Base-by-base conservation (phyloP, 1,284 basidiomycete genomes). In the Ustilago xerochloae region DNA sequence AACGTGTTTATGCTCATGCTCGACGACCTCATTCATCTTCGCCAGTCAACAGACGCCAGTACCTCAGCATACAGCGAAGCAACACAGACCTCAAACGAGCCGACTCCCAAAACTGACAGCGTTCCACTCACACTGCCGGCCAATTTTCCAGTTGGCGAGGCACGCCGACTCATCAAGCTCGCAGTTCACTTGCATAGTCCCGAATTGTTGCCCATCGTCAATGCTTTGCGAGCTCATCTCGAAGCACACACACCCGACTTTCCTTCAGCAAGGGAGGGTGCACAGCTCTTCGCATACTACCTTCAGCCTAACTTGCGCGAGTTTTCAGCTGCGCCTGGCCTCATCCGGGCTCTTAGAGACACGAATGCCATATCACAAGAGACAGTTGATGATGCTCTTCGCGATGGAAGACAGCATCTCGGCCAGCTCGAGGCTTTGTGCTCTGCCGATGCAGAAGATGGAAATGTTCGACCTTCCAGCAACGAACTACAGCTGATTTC, bases 1-100 rank as follows among this genome's bases (percentile, higher is more conserved):
- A 59, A 60, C 18, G 35, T 73, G 32, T 69, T 74, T 33, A 48
- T 62, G 54, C 71, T 62, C 22, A 55, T 74, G 57, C 51, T 74
- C 9, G 46, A 65, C 35, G 71, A 74, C 41, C 56, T 63, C 28
- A 24, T 51, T 24, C 60, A 63, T 24, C 12, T 63, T 13, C 67
- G 58, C 24, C 67, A 36, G 30, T 41, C 57, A 8, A 15, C 16
- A 3, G n/a, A 26, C 1, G 16, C 12, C 18, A 4, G 15, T 13
- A 16, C 0, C 7, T 22, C 16, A 13, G 1, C 29, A 39, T 55
- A 46, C 20, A 16, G 28, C 9, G 36, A 20, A 10, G 32, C 24
- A 9, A 8, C 12, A 0, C 18, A 52, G 9, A 7, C 52, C 6
- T 47, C 47, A 26, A n/a, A 1, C 13, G 13, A 12, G 6, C 15